Evolutionary conservation across 345 rosid genomes (phyloP).

Genomic region (Kernera saxatilis): DNA sequence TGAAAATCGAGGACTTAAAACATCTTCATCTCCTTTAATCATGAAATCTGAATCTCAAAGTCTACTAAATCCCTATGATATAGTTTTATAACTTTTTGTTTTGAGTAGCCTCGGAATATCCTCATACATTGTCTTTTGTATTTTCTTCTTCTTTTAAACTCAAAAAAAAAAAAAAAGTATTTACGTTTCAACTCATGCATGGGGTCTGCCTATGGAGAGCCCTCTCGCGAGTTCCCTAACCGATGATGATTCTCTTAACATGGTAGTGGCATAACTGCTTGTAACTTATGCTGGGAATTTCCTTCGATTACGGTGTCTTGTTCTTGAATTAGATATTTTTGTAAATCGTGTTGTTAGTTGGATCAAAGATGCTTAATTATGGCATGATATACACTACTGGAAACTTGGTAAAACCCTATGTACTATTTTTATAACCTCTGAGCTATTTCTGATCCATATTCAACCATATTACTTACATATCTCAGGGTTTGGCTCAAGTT

Average conservation of each 20-base stretch:
- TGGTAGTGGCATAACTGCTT: conserved; percentile 52
- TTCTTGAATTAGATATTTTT: conserved; percentile 12
- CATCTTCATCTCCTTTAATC: too few species aligned
- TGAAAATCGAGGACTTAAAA: too few species aligned
- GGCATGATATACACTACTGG: conserved; percentile 2
- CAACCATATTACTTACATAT: neutral
- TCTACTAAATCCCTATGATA: too few species aligned
- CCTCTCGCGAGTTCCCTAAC: conserved; percentile 75
- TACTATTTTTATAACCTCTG: conserved; percentile 2
- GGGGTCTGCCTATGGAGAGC: conserved; percentile 77
- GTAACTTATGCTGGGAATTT: conserved; percentile 15
- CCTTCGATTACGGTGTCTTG: neutral
- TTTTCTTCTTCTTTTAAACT: too few species aligned
- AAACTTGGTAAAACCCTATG: conserved; percentile 25
- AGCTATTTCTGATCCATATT: neutral
- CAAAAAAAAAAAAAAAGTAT: conserved; percentile 39
- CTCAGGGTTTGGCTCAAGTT: neutral
- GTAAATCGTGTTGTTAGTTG: conserved; percentile 22
- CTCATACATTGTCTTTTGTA: conserved; percentile 30
- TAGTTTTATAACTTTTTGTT: too few species aligned
- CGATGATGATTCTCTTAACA: conserved; percentile 87
- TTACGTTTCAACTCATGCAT: conserved; percentile 52
- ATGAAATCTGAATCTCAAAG: too few species aligned
- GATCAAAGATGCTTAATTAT: neutral
- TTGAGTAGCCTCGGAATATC: conserved; percentile 35